Conservation (phyloP, 2,329 filamentous ascomycete genomes). For the Claviceps digitariae region DNA sequence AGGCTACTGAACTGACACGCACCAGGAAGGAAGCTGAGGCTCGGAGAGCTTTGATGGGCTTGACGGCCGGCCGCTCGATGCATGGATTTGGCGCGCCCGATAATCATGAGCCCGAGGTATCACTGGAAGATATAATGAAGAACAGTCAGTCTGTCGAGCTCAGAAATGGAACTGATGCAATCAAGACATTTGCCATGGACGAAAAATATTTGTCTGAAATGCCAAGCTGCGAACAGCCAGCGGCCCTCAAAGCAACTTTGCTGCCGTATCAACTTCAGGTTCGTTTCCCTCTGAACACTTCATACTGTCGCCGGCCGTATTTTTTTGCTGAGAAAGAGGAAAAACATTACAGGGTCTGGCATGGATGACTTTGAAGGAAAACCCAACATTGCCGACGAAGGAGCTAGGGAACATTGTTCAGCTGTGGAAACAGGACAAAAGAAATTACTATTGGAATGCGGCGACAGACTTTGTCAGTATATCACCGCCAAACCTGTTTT, state of each 20-base stretch:
- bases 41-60: constrained; percentile 30
- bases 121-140: constrained; percentile 50
- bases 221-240: constrained; percentile 58
- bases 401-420: constrained; percentile 52
- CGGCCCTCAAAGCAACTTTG: constrained; percentile 48
- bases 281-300: constrained; percentile 5
- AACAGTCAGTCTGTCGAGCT: constrained; percentile 56
- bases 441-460: constrained; percentile 46
- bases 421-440: constrained; percentile 53
- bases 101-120: constrained; percentile 25
- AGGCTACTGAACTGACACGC: constrained; percentile 40
- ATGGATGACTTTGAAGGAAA: constrained; percentile 71
- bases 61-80: constrained; percentile 25
- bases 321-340: background rate
- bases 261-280: constrained; percentile 66
- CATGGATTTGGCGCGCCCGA: constrained; percentile 19
- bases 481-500: constrained; percentile 48
- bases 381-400: constrained; percentile 46
- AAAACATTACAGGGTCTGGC: constrained; percentile 62
- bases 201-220: constrained; percentile 59
- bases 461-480: constrained; percentile 44
- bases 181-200: constrained; percentile 56
- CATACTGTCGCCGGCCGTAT: background rate
- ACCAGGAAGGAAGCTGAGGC: constrained; percentile 40
- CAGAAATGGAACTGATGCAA: constrained; percentile 47